Percentiles rank a stretch among this genome's conserved stretches.
These are phyloP conservation scores for Chlamydomonas sp. DNA, from an alignment of 139 green algal species.

Conservation along the genomic window DNA sequence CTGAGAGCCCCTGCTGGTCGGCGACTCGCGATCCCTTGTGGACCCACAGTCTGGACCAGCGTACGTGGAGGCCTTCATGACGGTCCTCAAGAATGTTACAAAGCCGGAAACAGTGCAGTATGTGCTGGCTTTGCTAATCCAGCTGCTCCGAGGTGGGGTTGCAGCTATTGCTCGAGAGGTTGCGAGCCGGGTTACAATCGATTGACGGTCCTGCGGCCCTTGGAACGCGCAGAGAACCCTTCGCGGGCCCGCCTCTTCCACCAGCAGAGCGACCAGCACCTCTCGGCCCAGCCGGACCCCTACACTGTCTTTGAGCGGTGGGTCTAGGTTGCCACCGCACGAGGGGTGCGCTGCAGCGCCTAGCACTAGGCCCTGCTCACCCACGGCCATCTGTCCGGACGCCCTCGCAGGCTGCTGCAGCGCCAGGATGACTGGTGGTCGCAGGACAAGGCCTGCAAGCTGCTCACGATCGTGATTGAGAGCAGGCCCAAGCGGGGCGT, in stretches of 20 bases:
- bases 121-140: constrained; percentile 85
- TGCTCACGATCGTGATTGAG: constrained; percentile 78
- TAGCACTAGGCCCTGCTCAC: background rate
- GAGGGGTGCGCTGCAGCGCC: background rate
- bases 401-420: constrained; percentile 74
- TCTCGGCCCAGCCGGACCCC: constrained; percentile 58
- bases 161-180: background rate
- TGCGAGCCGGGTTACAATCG: background rate
- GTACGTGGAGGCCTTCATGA: constrained; percentile 84
- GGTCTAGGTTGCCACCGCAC: background rate
- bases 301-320: constrained; percentile 80
- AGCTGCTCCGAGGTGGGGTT: constrained; percentile 75
- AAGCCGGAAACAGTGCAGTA: constrained; percentile 95
- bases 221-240: constrained; percentile 52
- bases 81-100: constrained; percentile 87
- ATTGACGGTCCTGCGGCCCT: background rate
- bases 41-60: constrained; percentile 68
- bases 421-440: constrained; percentile 94
- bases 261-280: constrained; percentile 50
- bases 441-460: constrained; percentile 82
- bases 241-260: constrained; percentile 72
- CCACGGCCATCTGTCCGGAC: too few species aligned
- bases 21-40: too few species aligned
- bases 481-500: constrained; percentile 62
- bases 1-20: too few species aligned